Evolutionary conservation across 345 rosid genomes (phyloP).

Genomic region (Jatropha curcas): DNA sequence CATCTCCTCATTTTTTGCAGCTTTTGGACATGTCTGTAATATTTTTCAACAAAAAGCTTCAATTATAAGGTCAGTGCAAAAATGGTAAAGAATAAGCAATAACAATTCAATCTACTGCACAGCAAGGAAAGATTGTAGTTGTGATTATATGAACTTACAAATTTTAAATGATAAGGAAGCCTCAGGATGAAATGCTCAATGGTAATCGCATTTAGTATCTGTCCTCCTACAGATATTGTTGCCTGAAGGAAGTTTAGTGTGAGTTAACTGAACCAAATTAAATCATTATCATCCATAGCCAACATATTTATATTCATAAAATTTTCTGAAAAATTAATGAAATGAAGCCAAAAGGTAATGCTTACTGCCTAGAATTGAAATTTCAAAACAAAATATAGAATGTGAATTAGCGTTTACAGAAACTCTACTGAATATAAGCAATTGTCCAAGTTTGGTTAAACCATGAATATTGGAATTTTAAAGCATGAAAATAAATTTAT

Average conservation of each 20-base stretch:
- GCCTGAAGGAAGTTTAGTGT: constrained; percentile 51
- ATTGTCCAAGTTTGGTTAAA: too few species aligned
- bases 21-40: constrained; percentile 65
- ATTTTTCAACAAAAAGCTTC: background rate
- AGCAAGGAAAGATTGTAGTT: background rate
- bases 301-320: background rate
- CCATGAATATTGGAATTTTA: background rate
- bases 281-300: background rate
- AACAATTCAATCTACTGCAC: background rate
- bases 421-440: too few species aligned
- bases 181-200: constrained; percentile 92
- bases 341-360: too few species aligned
- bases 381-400: too few species aligned
- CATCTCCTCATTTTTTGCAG: constrained; percentile 68
- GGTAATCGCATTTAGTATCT: constrained; percentile 70
- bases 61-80: background rate
- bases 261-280: background rate
- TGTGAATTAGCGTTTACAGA: too few species aligned
- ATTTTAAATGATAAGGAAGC: constrained; percentile 86
- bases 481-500: background rate
- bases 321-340: too few species aligned
- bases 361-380: too few species aligned
- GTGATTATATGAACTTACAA: constrained; percentile 48
- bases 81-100: background rate
- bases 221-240: constrained; percentile 70